These are phyloP conservation scores for Daldinia concentrica DNA, from an alignment of 495 filamentous ascomycete genomes.

Conservation along the genomic window DNA sequence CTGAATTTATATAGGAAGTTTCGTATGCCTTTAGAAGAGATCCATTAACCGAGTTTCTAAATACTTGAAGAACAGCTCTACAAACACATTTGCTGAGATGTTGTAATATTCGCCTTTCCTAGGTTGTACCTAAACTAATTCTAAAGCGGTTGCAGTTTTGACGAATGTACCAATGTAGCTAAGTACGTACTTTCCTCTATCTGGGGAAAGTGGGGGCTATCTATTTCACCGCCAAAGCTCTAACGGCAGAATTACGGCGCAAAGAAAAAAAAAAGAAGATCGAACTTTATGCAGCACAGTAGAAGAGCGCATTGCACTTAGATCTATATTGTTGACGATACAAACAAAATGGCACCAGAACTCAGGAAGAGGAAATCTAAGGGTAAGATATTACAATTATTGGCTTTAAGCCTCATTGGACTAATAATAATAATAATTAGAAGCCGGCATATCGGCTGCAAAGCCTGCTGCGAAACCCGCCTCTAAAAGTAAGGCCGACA, in stretches of 20 bases:
- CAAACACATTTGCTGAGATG: background rate
- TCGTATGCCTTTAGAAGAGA: background rate
- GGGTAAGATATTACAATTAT: constrained; percentile 58
- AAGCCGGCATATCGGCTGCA: constrained; percentile 56
- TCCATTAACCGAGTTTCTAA: background rate
- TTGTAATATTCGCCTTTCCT: background rate
- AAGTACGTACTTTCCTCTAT: constrained; percentile 1
- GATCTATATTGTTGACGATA: background rate
- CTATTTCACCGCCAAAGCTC: constrained; percentile 46
- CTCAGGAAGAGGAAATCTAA: constrained; percentile 77
- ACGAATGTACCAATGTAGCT: constrained; percentile 4
- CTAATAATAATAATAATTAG: constrained; percentile 23
- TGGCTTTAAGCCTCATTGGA: background rate
- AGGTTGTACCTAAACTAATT: background rate
- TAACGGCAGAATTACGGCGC: constrained; percentile 44
- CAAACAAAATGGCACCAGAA: constrained; percentile 71
- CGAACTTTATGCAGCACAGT: background rate
- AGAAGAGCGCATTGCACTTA: background rate
- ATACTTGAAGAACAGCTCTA: background rate
- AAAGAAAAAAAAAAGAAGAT: constrained; percentile 32
- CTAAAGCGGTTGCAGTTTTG: background rate
- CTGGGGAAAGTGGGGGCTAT: constrained; percentile 28
- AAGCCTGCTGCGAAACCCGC: constrained; percentile 64
- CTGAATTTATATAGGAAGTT: background rate
- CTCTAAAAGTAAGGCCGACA: constrained; percentile 64